phyloP scores from a whole-genome alignment of 1,284 basidiomycete species.

The Lentinus polychrous region DNA sequence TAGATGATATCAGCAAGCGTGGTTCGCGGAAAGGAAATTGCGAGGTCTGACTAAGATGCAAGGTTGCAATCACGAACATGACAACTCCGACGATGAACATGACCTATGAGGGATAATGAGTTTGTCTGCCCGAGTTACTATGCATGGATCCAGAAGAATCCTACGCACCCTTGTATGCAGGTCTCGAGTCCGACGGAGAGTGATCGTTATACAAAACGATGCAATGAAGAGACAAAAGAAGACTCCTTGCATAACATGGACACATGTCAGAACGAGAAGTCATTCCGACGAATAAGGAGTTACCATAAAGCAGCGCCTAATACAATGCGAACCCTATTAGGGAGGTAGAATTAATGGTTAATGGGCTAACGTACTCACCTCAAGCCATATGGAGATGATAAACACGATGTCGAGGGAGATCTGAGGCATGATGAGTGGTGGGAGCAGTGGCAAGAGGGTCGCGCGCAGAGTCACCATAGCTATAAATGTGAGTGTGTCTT shows the following conservation, averaged over 20 bases:
- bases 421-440: conserved; percentile 7
- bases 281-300: neutral
- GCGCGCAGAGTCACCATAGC: too few relatives aligned
- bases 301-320: conserved; percentile 10
- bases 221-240: conserved; percentile 14
- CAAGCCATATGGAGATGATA: conserved; percentile 12
- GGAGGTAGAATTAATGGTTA: neutral
- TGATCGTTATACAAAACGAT: conserved; percentile 13
- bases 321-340: neutral
- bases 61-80: conserved; percentile 12
- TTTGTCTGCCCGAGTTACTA: too few relatives aligned
- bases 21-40: neutral
- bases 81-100: conserved; percentile 13
- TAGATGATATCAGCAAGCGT: too few relatives aligned
- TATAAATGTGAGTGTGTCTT: too few relatives aligned
- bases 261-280: neutral
- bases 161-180: conserved; percentile 11
- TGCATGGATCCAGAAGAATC: neutral
- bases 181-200: conserved; percentile 13
- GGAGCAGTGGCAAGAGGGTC: too few relatives aligned
- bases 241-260: conserved; percentile 9
- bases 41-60: conserved; percentile 11
- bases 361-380: conserved; percentile 6
- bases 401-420: conserved; percentile 10
- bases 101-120: neutral